Evolutionary conservation across 176 grass and related monocot species (phyloP).

Genomic region (Triticum urartu): DNA sequence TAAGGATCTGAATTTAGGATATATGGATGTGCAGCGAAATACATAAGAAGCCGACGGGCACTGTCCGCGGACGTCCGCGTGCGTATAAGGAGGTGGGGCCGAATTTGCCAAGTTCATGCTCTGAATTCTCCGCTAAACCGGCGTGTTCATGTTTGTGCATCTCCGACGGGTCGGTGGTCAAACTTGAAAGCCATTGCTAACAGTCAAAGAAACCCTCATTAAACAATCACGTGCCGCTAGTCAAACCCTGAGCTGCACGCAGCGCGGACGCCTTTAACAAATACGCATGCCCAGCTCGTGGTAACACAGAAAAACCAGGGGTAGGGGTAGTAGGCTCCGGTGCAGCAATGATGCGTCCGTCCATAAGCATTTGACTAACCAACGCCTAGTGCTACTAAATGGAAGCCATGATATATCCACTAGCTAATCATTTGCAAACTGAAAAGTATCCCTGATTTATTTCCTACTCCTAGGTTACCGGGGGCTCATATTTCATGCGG

Average conservation of each 20-base stretch:
- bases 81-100: too few species aligned
- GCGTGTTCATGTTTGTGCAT: not conserved
- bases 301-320: not conserved
- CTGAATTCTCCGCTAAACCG: not conserved
- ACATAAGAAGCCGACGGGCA: too few species aligned
- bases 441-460: not conserved
- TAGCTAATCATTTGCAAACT: not conserved
- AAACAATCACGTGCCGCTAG: not conserved
- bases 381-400: not conserved
- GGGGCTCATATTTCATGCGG: not conserved
- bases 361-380: not conserved
- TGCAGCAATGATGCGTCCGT: not conserved
- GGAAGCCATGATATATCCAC: not conserved
- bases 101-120: not conserved
- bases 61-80: too few species aligned
- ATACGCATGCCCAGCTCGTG: not conserved
- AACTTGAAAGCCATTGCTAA: not conserved
- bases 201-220: not conserved
- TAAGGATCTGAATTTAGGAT: too few species aligned
- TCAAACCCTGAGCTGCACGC: slow-evolving; percentile 27
- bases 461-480: not conserved
- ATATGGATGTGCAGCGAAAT: too few species aligned
- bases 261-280: not conserved
- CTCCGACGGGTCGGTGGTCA: not conserved
- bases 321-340: not conserved